These are phyloP conservation scores for Fusarium torulosum DNA, from an alignment of 2,329 filamentous ascomycete genomes.

Conservation along the genomic window DNA sequence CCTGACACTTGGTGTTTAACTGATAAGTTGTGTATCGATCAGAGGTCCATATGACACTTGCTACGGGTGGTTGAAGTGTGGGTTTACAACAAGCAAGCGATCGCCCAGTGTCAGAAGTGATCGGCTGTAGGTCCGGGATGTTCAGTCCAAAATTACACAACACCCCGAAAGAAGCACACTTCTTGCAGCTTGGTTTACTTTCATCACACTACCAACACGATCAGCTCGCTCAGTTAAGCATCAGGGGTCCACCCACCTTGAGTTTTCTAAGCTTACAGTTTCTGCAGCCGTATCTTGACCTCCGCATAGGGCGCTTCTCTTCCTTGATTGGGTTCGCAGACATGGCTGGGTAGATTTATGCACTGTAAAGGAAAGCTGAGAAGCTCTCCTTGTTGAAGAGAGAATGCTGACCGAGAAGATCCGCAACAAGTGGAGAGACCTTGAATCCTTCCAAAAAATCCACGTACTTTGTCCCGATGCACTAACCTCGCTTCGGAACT, in stretches of 20 bases:
- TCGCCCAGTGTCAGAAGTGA: slow-evolving; percentile 43
- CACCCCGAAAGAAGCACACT: slow-evolving; percentile 59
- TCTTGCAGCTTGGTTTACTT: slow-evolving; percentile 57
- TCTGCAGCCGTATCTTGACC: slow-evolving; percentile 62
- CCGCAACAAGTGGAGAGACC: neutral
- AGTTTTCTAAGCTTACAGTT: slow-evolving; percentile 65
- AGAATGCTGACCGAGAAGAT: neutral
- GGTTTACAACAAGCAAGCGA: slow-evolving; percentile 26
- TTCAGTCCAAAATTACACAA: slow-evolving; percentile 58
- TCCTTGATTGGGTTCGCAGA: neutral
- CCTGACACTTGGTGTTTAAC: slow-evolving; percentile 56
- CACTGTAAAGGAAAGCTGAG: neutral
- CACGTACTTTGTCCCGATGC: neutral
- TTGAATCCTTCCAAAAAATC: neutral
- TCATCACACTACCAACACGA: slow-evolving; percentile 59
- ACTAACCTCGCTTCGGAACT: slow-evolving; percentile 38
- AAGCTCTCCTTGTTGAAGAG: neutral
- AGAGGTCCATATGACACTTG: slow-evolving; percentile 53
- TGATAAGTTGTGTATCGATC: slow-evolving; percentile 51
- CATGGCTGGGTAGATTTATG: slow-evolving; percentile 6
- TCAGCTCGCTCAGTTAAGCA: neutral
- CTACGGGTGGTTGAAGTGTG: slow-evolving; percentile 43
- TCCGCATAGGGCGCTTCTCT: slow-evolving; percentile 28
- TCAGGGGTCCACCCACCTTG: slow-evolving; percentile 53
- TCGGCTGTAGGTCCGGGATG: slow-evolving; percentile 55